Percentiles rank a stretch among this genome's conserved stretches.
Evolutionary conservation across 257 asterid species (phyloP).

Genomic region (Plantago elongata): DNA sequence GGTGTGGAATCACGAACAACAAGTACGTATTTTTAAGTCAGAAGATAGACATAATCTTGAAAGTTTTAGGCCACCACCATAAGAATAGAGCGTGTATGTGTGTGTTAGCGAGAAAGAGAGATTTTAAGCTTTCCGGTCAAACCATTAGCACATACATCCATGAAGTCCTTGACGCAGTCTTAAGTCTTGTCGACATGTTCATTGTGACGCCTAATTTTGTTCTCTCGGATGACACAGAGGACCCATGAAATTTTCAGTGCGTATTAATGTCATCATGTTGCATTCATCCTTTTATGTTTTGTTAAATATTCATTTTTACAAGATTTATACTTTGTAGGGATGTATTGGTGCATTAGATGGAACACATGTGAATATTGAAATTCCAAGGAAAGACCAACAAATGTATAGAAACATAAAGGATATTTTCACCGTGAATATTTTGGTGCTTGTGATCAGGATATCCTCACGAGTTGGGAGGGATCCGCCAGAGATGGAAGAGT

Average conservation of each 20-base stretch:
- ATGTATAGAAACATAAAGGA: background rate
- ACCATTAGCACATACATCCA: background rate
- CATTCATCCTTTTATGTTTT: too few relatives aligned
- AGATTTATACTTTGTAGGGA: background rate
- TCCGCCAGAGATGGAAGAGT: background rate
- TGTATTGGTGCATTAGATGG: background rate
- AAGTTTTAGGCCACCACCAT: too few relatives aligned
- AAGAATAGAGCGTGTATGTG: too few relatives aligned
- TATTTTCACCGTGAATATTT: background rate
- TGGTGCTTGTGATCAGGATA: background rate
- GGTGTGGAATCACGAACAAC: too few relatives aligned
- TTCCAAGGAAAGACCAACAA: background rate
- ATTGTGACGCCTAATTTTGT: background rate
- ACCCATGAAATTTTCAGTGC: too few relatives aligned
- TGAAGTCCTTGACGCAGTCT: background rate
- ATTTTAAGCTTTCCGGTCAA: background rate
- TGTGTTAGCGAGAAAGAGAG: too few relatives aligned
- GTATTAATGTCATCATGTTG: too few relatives aligned
- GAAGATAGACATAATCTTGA: too few relatives aligned
- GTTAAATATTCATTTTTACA: too few relatives aligned
- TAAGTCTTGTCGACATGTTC: background rate
- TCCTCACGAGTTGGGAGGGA: background rate
- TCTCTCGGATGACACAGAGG: background rate
- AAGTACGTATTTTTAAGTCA: too few relatives aligned
- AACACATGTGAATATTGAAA: background rate